Base-by-base conservation (phyloP, 805 yeast genomes). In the Hagleromyces aurorensis region DNA sequence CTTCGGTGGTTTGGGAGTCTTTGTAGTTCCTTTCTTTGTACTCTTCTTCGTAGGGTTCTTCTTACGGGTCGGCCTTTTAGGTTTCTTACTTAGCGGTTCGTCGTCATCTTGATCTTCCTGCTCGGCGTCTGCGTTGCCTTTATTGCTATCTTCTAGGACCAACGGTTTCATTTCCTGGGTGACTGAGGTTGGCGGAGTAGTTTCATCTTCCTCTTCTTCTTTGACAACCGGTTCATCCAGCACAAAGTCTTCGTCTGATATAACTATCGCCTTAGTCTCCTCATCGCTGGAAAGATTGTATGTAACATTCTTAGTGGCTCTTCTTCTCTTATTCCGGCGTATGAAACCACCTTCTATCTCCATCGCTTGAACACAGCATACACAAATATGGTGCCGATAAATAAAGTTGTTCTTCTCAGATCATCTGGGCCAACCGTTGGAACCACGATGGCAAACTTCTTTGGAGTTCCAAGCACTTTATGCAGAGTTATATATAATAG, bases 1-100 rank as follows among this genome's bases (percentile, higher is more conserved):
- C 44, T 76, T 78, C 6, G 74, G 77, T 41, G 50, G 57, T 39
- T 50, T 56, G 10, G 52, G 50, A 23, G 48, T 46, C 32, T 46
- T 46, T 8, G 37, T 40, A 21, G 38, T 43, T 6, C 36, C 27
- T 5, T 43, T 32, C 23, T 45, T 38, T 33, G 47, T 27, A 34
- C 30, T 36, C 28, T 36, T 46, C 23, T 38, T 48, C 25, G 33
- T 46, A 8, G 29, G 29, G 9, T 19, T 34, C 6, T 36, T 27
- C 13, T 37, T 33, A 13, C 46, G 35, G 47, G 19, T 50, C 38
- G 37, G 43, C 45, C 15, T 30, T 35, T 13, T 17, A 10, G 14
- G 46, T 28, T 5, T 48, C 43, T 34, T 32, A 9, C 32, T 25
- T 13, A 47, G 33, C 6, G 56, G 47, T 26, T 40, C 36, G 29